Conservation (phyloP, 2,329 filamentous ascomycete genomes). For the Leptographium lundbergii region DNA sequence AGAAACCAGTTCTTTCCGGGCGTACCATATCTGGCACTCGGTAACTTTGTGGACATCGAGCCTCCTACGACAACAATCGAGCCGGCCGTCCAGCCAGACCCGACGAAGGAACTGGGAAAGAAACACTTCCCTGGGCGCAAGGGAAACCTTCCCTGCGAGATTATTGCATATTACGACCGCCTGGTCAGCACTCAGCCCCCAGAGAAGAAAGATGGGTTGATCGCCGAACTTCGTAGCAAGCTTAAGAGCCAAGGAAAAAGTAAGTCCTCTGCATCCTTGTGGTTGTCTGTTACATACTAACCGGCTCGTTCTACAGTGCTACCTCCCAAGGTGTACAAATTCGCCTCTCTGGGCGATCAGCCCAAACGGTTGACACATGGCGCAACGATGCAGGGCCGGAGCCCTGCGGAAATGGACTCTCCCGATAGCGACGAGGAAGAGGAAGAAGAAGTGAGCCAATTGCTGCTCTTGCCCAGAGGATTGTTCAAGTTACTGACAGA, state of each 20-base stretch:
- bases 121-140: conserved; percentile 11
- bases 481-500: background rate
- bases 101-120: conserved; percentile 11
- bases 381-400: background rate
- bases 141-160: conserved; percentile 9
- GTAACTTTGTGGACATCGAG: conserved; percentile 10
- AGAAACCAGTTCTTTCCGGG: conserved; percentile 10
- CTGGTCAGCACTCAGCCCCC: conserved; percentile 7
- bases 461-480: background rate
- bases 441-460: conserved; percentile 6
- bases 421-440: conserved; percentile 8
- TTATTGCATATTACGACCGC: conserved; percentile 12
- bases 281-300: background rate
- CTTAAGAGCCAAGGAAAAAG: conserved; percentile 11
- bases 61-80: conserved; percentile 7
- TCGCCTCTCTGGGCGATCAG: conserved; percentile 8
- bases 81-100: conserved; percentile 12
- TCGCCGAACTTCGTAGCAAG: conserved; percentile 10
- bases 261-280: background rate
- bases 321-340: conserved; percentile 13
- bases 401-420: conserved; percentile 6
- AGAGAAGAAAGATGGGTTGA: conserved; percentile 9
- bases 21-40: conserved; percentile 8
- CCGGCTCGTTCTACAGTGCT: background rate
- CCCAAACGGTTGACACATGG: conserved; percentile 1